These are phyloP conservation scores for Chlamydomonas incerta DNA, from an alignment of 139 green algal genomes.

Conservation along the genomic window DNA sequence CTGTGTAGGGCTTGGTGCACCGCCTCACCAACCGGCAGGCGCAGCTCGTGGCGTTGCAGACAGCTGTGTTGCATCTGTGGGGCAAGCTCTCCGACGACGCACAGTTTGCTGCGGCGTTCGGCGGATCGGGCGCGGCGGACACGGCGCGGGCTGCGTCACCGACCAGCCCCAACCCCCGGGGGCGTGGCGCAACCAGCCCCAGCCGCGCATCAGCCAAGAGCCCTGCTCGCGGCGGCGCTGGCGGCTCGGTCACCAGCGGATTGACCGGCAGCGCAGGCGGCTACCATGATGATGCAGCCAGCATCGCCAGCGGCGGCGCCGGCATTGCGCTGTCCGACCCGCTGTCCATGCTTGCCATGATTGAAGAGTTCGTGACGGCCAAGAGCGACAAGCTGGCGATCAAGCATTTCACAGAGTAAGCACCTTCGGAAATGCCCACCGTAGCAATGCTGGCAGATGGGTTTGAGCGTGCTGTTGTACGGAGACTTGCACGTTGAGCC, in stretches of 20 bases:
- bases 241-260: not conserved
- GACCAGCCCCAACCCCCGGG: not conserved
- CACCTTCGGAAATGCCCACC: too few relatives aligned
- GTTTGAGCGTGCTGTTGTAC: too few relatives aligned
- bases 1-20: constrained; percentile 27
- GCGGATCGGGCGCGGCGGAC: not conserved
- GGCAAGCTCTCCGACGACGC: constrained; percentile 42
- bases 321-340: constrained; percentile 19
- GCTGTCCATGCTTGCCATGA: constrained; percentile 46
- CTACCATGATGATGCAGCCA: not conserved
- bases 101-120: constrained; percentile 12
- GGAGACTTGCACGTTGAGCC: too few relatives aligned
- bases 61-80: constrained; percentile 59
- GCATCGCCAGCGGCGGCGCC: too few relatives aligned
- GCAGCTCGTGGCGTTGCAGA: constrained; percentile 57
- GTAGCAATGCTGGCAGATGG: too few relatives aligned
- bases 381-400: constrained; percentile 40
- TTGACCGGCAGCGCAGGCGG: not conserved
- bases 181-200: not conserved
- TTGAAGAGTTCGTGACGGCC: constrained; percentile 39
- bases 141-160: not conserved
- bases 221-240: not conserved
- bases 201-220: not conserved
- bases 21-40: constrained; percentile 42
- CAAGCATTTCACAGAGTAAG: constrained; percentile 33